Percentiles rank a stretch among this genome's conserved stretches.
Evolutionary conservation across 2,329 filamentous ascomycete species (phyloP).

Genomic region (Talaromyces sp.): DNA sequence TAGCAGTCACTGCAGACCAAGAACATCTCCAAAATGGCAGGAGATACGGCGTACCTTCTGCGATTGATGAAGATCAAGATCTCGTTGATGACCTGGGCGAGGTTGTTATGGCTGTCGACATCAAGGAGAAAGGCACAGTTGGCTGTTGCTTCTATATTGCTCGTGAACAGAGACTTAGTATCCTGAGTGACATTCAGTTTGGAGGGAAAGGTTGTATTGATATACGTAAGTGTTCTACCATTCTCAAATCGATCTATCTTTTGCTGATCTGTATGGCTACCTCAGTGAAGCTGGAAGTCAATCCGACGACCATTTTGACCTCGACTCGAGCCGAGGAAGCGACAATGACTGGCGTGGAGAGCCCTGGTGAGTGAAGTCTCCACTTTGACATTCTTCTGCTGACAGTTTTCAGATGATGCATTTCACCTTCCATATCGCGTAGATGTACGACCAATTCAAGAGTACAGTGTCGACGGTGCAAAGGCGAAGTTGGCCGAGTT

Average conservation of each 20-base stretch:
- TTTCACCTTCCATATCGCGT: slow-evolving; percentile 57
- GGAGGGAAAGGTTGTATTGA: slow-evolving; percentile 66
- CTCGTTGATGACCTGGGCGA: slow-evolving; percentile 55
- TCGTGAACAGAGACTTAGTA: slow-evolving; percentile 61
- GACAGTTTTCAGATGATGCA: slow-evolving; percentile 37
- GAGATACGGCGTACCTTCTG: not conserved
- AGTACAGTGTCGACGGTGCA: slow-evolving; percentile 66
- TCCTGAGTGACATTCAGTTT: slow-evolving; percentile 70
- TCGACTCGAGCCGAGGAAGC: slow-evolving; percentile 52
- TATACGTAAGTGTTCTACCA: slow-evolving; percentile 39
- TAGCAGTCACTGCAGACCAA: not conserved
- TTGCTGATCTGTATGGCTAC: not conserved
- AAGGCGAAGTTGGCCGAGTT: slow-evolving; percentile 61
- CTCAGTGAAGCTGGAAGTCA: slow-evolving; percentile 54
- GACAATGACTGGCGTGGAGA: slow-evolving; percentile 34
- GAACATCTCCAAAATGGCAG: not conserved
- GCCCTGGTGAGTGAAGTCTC: slow-evolving; percentile 18
- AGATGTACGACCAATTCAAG: slow-evolving; percentile 62
- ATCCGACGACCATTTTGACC: slow-evolving; percentile 57
- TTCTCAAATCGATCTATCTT: not conserved
- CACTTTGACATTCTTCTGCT: not conserved
- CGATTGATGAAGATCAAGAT: not conserved
- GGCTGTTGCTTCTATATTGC: slow-evolving; percentile 82
- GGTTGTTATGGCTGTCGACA: slow-evolving; percentile 73
- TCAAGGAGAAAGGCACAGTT: slow-evolving; percentile 63